Percentiles rank a stretch among this genome's conserved stretches.
Conservation (phyloP, 768 basidiomycete genomes). For the Chalciporus chontae region DNA sequence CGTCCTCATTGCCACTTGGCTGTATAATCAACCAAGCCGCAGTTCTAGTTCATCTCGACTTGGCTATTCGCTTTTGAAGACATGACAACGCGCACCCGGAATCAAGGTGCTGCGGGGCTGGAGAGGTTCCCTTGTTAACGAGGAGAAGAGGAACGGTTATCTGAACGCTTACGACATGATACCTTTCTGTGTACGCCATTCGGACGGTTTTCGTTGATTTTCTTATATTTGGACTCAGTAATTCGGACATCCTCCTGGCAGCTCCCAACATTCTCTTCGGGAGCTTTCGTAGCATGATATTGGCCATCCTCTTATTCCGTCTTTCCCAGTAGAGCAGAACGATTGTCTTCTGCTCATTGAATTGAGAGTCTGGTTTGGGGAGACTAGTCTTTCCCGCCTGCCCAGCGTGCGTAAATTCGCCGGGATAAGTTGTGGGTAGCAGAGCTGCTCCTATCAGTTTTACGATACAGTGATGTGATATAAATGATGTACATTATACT, state of each 20-base stretch:
- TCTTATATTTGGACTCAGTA: slow-evolving; percentile 28
- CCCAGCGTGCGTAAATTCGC: no score
- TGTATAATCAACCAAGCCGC: slow-evolving; percentile 72
- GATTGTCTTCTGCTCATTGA: no score
- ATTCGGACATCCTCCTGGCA: slow-evolving; percentile 18
- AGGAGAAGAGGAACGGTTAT: slow-evolving; percentile 1
- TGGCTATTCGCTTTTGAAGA: slow-evolving; percentile 28
- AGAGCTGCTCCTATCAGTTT: slow-evolving; percentile 5
- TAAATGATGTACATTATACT: slow-evolving; percentile 24
- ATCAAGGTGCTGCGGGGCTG: not conserved
- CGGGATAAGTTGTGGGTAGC: no score
- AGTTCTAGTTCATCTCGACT: slow-evolving; percentile 31
- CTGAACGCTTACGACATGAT: slow-evolving; percentile 19
- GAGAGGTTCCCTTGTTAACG: slow-evolving; percentile 2
- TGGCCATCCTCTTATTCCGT: slow-evolving; percentile 15
- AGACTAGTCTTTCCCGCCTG: no score
- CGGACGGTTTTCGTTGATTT: slow-evolving; percentile 20
- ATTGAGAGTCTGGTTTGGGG: no score
- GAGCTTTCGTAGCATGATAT: slow-evolving; percentile 22
- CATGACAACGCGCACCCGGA: slow-evolving; percentile 4
- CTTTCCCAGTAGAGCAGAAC: no score
- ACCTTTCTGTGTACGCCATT: slow-evolving; percentile 17
- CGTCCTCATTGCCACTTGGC: slow-evolving; percentile 86
- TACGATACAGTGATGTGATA: slow-evolving; percentile 29
- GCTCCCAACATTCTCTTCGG: slow-evolving; percentile 10